These are phyloP conservation scores for Schoenoplectus triqueter DNA, from an alignment of 202 grass and related monocot species.

Conservation along the genomic window DNA sequence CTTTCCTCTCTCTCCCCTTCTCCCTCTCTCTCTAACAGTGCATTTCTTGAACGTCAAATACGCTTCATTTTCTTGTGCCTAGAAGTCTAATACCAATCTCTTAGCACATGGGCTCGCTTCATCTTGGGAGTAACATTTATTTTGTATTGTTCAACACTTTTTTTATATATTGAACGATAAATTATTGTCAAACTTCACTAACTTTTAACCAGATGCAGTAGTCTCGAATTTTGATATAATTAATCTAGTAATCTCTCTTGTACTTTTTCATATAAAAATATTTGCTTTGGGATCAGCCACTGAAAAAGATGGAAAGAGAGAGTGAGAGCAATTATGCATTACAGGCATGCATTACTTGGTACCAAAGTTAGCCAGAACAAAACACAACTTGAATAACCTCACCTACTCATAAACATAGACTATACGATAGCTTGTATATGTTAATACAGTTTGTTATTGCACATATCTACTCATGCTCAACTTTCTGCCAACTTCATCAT, in stretches of 20 bases:
- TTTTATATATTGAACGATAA: conserved; percentile 11
- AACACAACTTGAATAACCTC: conserved; percentile 7
- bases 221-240: conserved; percentile 34
- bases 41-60: conserved; percentile 41
- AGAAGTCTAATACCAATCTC: conserved; percentile 40
- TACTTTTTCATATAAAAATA: conserved; percentile 26
- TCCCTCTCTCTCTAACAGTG: conserved; percentile 20
- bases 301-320: conserved; percentile 33
- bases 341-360: conserved; percentile 39
- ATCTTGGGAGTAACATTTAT: conserved; percentile 43
- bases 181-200: conserved; percentile 39
- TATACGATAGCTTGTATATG: conserved; percentile 10
- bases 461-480: conserved; percentile 5
- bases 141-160: conserved; percentile 30
- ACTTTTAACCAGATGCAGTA: conserved; percentile 25
- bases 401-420: conserved; percentile 10
- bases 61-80: conserved; percentile 39
- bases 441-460: conserved; percentile 14
- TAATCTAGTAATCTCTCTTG: conserved; percentile 11
- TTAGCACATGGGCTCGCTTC: conserved; percentile 40
- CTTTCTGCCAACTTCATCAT: neutral
- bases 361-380: conserved; percentile 26
- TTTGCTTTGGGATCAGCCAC: conserved; percentile 33
- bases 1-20: neutral
- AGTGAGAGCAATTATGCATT: conserved; percentile 13